Evolutionary conservation across 225 moss, liverwort and hornwort genomes (phyloP).

Genomic region (Pseudoscleropodium purum): DNA sequence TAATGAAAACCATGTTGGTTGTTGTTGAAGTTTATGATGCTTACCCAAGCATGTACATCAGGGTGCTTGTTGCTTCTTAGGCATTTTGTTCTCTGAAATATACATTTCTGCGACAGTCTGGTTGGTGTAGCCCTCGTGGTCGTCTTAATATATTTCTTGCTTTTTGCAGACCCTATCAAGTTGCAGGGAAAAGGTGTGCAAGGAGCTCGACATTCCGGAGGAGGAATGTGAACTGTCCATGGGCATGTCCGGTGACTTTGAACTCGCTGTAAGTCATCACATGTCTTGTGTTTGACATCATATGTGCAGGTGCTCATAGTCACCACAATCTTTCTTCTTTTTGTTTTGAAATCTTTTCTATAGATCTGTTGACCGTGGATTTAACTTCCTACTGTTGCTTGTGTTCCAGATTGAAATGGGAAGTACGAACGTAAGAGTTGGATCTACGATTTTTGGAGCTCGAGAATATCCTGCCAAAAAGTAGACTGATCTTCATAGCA

Average conservation of each 20-base stretch:
- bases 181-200: slow-evolving; percentile 66
- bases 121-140: background rate
- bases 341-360: background rate
- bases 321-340: background rate
- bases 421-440: slow-evolving; percentile 81
- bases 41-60: background rate
- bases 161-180: slow-evolving; percentile 54
- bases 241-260: slow-evolving; percentile 98
- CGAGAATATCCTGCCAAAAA: slow-evolving; percentile 60
- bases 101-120: background rate
- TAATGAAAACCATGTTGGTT: background rate
- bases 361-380: background rate
- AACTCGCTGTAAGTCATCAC: slow-evolving; percentile 53
- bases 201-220: slow-evolving; percentile 60
- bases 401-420: slow-evolving; percentile 66
- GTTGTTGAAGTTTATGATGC: background rate
- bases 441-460: slow-evolving; percentile 78
- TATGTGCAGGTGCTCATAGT: background rate
- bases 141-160: background rate
- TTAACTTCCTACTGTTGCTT: background rate
- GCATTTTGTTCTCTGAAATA: background rate
- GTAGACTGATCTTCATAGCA: slow-evolving; percentile 4
- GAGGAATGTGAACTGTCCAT: slow-evolving; percentile 83
- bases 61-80: background rate
- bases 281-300: background rate